Evolutionary conservation across 805 yeast genomes (phyloP), one percentile per base, ranked within the genome.

Genomic region (Vanderwaltozyma yarrowii): DNA sequence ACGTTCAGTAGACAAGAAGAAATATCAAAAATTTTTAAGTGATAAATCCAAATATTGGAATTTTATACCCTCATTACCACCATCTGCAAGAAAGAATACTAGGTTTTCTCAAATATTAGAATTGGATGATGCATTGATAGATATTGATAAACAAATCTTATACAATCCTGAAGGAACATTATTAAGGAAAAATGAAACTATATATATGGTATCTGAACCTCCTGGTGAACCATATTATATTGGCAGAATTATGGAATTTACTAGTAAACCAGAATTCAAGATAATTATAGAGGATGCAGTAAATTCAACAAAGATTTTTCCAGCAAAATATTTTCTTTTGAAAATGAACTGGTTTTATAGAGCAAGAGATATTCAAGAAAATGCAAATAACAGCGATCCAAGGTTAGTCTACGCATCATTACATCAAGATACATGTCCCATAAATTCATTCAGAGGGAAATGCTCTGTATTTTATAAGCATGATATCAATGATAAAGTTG

Each of bases 181-280:
- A 2, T 26, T 65, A 9, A 47, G 46, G 32, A 45, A 51, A 30
- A 52, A 62, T 37, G 94, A 87, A 40, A 76, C 69, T 42, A 79
- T 87, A 9, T 87, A 82, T 55, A 76, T 88, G 77, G 70, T 88
- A 11, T 76, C 92, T 45, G 96, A 86, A 57, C 95, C 95, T 1
- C 86, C 95, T 0, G 92, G 95, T 2, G 96, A 86, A 50, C 96
- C 97, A 0, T 92, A 82, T 64, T 84, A 86, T 51, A 73, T 92
- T 32, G 97, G 94, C 1, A 67, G 89, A 30, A 70, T 89, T 29
- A 73, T 84, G 67, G 92, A 88, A 13, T 85, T 87, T 47, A 68
- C 66, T 3, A 58, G 58, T 36, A 51, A 46, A 39, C 41, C 47
- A 7, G 55, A 49, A 36, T 54, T 38, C 36, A 37, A 45, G 20